Percentiles rank a stretch among this genome's conserved stretches.
These are phyloP conservation scores for Pseudoscleropodium purum DNA, from an alignment of 225 moss, liverwort and hornwort genomes.

Conservation along the genomic window DNA sequence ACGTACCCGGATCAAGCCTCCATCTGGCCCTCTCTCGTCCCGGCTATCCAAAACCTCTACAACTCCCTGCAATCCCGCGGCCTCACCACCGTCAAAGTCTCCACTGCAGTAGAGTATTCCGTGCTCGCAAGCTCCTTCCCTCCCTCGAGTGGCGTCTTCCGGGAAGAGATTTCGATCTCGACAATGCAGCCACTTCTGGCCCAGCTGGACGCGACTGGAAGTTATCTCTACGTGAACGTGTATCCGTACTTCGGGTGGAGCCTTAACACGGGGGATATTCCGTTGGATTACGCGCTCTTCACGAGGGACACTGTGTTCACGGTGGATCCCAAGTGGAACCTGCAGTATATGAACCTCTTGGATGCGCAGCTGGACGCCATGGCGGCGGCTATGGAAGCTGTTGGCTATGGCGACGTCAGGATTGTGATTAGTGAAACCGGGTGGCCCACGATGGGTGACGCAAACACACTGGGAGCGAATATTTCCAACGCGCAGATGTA, in stretches of 20 bases:
- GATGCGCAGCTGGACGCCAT: conserved; percentile 82
- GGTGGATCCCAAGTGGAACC: conserved; percentile 15
- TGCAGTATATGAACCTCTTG: conserved; percentile 36
- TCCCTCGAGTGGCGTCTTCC: conserved; percentile 34
- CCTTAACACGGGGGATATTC: conserved; percentile 31
- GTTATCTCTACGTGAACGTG: conserved; percentile 63
- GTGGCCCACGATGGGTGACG: conserved; percentile 61
- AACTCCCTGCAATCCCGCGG: conserved; percentile 21
- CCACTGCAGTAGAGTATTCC: conserved; percentile 28
- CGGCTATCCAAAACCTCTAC: conserved; percentile 43
- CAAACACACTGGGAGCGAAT: conserved; percentile 39
- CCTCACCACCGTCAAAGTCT: conserved; percentile 23
- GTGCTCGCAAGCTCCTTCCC: conserved; percentile 34
- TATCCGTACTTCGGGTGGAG: conserved; percentile 77
- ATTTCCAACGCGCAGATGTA: conserved; percentile 32
- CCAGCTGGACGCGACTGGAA: conserved; percentile 31
- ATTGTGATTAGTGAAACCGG: conserved; percentile 71
- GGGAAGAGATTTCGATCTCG: conserved; percentile 13
- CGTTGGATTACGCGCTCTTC: conserved; percentile 65
- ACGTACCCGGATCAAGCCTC: neutral
- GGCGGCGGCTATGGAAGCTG: conserved; percentile 52
- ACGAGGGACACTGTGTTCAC: conserved; percentile 28
- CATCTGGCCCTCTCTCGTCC: conserved; percentile 33
- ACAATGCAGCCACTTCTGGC: conserved; percentile 39
- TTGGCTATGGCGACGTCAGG: conserved; percentile 45